A percentile compares a stretch with the other conserved stretches of the same genome.
Evolutionary conservation across 768 basidiomycete genomes (phyloP).

Genomic region (Harrya chromipes): DNA sequence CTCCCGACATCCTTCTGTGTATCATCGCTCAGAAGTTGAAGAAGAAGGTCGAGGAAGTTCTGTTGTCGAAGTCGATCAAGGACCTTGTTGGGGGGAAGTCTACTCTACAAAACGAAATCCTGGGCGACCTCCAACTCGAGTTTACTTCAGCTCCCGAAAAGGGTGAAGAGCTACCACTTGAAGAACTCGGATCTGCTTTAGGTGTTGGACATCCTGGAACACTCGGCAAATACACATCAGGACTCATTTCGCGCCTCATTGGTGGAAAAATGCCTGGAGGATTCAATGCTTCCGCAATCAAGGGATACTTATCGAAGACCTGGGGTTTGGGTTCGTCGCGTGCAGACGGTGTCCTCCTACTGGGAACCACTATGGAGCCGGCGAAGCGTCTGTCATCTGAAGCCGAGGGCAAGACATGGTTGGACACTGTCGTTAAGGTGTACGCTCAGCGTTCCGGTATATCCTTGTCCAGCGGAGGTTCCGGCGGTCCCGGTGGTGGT

Average conservation of each 20-base stretch:
- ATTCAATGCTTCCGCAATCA: slow-evolving; percentile 92
- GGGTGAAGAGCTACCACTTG: slow-evolving; percentile 94
- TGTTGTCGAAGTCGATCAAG: slow-evolving; percentile 92
- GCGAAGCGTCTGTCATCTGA: slow-evolving; percentile 91
- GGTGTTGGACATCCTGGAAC: slow-evolving; percentile 77
- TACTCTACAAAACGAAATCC: slow-evolving; percentile 96
- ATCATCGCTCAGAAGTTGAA: slow-evolving; percentile 98
- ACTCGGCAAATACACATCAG: slow-evolving; percentile 91
- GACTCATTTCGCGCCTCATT: slow-evolving; percentile 86
- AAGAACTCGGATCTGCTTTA: slow-evolving; percentile 89
- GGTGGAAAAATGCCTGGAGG: slow-evolving; percentile 99
- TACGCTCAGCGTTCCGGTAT: slow-evolving; percentile 93
- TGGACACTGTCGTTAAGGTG: slow-evolving; percentile 76
- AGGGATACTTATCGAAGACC: slow-evolving; percentile 81
- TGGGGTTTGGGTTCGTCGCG: slow-evolving; percentile 95
- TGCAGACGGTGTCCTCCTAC: slow-evolving; percentile 84
- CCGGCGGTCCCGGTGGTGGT: slow-evolving; percentile 56
- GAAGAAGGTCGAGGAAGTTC: slow-evolving; percentile 88
- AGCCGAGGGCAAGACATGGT: slow-evolving; percentile 89
- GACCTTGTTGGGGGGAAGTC: slow-evolving; percentile 99
- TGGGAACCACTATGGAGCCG: slow-evolving; percentile 92
- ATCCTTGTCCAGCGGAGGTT: slow-evolving; percentile 66
- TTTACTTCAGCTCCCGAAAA: slow-evolving; percentile 96
- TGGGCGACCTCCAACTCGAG: slow-evolving; percentile 95
- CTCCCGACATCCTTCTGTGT: slow-evolving; percentile 79